These are phyloP conservation scores for Quercus glauca DNA, from an alignment of 306 rosid species.

Conservation along the genomic window DNA sequence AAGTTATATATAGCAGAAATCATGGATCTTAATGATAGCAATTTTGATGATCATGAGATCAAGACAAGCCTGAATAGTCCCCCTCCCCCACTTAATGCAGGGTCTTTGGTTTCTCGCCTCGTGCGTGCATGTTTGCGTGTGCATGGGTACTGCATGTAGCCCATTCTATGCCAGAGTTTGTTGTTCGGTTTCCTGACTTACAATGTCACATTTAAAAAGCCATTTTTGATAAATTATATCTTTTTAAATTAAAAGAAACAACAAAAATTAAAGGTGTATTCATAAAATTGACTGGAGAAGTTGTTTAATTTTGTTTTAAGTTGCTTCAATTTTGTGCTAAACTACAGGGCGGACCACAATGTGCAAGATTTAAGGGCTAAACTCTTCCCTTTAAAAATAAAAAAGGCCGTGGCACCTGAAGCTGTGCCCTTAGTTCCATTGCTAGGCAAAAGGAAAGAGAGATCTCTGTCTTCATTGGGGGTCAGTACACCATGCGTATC, in stretches of 20 bases:
- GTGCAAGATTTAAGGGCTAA: conserved; percentile 36
- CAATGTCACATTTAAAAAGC: background rate
- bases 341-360: conserved; percentile 45
- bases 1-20: background rate
- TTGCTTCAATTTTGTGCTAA: background rate
- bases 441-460: conserved; percentile 28
- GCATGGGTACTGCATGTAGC: background rate
- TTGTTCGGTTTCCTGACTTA: background rate
- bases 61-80: too few relatives aligned
- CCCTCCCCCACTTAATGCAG: background rate
- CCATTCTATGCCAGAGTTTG: background rate
- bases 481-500: background rate
- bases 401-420: background rate
- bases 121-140: too few relatives aligned
- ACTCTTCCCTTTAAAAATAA: conserved; percentile 26
- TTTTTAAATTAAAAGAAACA: background rate
- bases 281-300: background rate
- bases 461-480: conserved; percentile 23
- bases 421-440: conserved; percentile 13
- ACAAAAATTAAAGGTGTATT: background rate
- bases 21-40: background rate
- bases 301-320: conserved; percentile 1
- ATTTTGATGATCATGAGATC: too few relatives aligned
- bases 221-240: background rate
- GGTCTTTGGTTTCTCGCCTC: too few relatives aligned